phyloP scores from a whole-genome alignment of 1,284 basidiomycete genomes.

The Pseudozyma pruni region DNA sequence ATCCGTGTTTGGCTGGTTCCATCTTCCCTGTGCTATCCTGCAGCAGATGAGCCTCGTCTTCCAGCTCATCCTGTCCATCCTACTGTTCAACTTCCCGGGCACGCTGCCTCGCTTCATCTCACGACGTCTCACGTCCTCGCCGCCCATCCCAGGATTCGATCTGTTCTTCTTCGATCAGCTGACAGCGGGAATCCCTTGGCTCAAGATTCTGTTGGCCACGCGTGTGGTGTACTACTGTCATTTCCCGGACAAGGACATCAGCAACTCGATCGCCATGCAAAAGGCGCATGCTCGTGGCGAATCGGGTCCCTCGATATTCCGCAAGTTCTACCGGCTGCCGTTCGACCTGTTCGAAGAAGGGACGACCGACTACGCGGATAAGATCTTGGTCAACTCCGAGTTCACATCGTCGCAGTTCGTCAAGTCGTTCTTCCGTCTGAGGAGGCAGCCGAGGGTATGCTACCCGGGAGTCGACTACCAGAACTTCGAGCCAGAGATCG shows the following conservation, averaged over 20 bases:
- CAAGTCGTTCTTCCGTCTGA: conserved; percentile 79
- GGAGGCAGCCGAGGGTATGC: conserved; percentile 77
- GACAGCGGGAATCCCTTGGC: conserved; percentile 86
- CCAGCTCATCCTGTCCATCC: conserved; percentile 57
- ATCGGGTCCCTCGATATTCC: conserved; percentile 33
- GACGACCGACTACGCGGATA: conserved; percentile 89
- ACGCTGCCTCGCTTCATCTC: conserved; percentile 58
- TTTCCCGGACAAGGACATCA: conserved; percentile 83
- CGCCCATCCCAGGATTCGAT: conserved; percentile 72
- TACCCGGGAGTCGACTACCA: conserved; percentile 82
- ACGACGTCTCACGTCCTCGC: conserved; percentile 38
- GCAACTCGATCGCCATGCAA: conserved; percentile 70
- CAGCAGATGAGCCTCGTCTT: conserved; percentile 81
- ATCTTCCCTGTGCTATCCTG: conserved; percentile 87
- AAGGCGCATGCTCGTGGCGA: conserved; percentile 65
- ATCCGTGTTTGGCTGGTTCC: conserved; percentile 79
- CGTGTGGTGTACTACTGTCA: conserved; percentile 97
- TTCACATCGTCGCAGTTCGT: conserved; percentile 79
- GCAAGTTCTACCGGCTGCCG: conserved; percentile 78
- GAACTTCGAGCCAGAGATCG: conserved; percentile 26
- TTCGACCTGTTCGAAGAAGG: conserved; percentile 90
- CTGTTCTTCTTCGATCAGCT: conserved; percentile 95
- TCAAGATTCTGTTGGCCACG: conserved; percentile 76
- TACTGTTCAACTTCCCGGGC: conserved; percentile 66
- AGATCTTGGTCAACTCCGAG: conserved; percentile 88